Evolutionary conservation across 2,329 filamentous ascomycete species (phyloP), one percentile per base, ranked within the genome.

Genomic region (Ascocoryne sarcoides): DNA sequence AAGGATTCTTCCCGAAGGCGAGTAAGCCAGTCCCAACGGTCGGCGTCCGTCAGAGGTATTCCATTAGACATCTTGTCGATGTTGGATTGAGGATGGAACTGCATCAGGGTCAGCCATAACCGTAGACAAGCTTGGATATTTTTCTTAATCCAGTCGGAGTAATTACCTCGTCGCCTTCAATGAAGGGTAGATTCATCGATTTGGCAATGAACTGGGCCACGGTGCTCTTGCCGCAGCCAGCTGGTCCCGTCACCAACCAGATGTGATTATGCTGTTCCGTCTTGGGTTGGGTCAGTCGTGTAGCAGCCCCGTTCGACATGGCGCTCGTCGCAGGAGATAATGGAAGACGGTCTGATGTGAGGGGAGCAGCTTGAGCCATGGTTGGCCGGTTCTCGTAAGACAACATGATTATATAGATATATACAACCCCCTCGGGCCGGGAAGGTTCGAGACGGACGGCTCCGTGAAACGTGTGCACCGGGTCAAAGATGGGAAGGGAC

Each of bases 21-120:
- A 34, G 82, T 85, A 48, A 98, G 79, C 92, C 92, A 98, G 67
- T 95, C 90, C 92, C 92, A 96, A 49, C 92, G 83, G 65, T 98
- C 92, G 44, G 80, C 82, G 59, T 98, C 92, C 41, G 84, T 94
- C 26, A 98, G 72, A 2, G 92, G 88, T 42, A 79, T 80, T 51
- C 86, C 86, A 52, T 72, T 73, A 57, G 75, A 72, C 92, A 98
- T 98, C 65, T 96, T 98, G 40, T 89, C 81, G 53, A 89, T 80
- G 65, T 90, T 95, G 56, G 82, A 71, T 21, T 73, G 65, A 1
- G 85, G 79, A 50, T 88, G 84, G 60, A 81, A 95, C 78, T 82
- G 51, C 12, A 18, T 19, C 12, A 36, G 33, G 43, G 30, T 47
- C 43, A 46, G 43, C 43, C 23, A 29, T 30, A 10, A 19, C 23